Base-by-base conservation (phyloP, 352 stramenopile genomes). In the Globisporangium iwayamae region DNA sequence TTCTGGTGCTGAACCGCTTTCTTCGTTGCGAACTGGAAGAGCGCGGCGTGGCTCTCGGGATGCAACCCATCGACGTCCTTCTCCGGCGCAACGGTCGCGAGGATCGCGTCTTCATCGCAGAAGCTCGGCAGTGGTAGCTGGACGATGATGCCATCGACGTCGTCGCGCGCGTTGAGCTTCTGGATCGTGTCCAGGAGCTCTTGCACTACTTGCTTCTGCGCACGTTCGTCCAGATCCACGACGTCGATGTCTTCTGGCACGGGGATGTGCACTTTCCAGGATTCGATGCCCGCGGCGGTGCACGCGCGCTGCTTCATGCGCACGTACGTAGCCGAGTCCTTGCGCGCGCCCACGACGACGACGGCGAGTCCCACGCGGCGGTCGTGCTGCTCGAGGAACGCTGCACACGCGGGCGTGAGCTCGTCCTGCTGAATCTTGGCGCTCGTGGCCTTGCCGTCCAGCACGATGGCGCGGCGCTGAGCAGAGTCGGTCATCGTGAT, bases 41-140 rank as follows among this genome's bases (percentile, higher is more conserved):
- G 76, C 56, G 87, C 85, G 18, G 95, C 97, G 47, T 99, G 93
- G 82, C 99, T 99, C n/a, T 91, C 56, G 14, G 98, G 96, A 71
- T 99, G 96, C 55, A 99, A 82, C 0, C 98, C 98, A 66, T 99
- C 98, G 11, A 99, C 97, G 73, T 99, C 98, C 71, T 99, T 99
- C 36, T 50, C 74, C 3, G 89, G 82, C 28, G 81, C 80, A 51
- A 99, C 98, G 2, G 83, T 84, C 50, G 83, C 71, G 39, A 99
- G 84, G 41, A 99, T 96, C 22, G 65, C 79, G 57, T 90, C 78
- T 72, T 99, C 91, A 76, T 99, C 81, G 54, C 99, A 97, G 74
- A 99, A 90, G 72, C 22, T 72, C 30, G 62, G 98, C 81, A 76
- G 98, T 60, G 65, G 97, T 70, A 99, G 80, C 79, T 95, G 88